Evolutionary conservation across 495 filamentous ascomycete genomes (phyloP), one percentile per base, ranked within the genome.

Genomic region (Penicillium parvum): DNA sequence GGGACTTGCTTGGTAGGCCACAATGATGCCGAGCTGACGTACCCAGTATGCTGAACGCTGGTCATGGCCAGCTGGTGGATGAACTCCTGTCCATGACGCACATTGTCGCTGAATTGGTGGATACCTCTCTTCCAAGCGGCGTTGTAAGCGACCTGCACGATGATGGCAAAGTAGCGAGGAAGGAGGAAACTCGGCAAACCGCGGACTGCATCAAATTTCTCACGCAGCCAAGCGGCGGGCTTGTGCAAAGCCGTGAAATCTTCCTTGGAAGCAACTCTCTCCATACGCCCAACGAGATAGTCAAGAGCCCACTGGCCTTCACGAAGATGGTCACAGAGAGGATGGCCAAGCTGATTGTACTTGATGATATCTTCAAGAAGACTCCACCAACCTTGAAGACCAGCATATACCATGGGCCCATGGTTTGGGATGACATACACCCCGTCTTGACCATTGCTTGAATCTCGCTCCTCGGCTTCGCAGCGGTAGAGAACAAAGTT

Each of bases 311-410:
- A 99, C 49, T 88, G 81, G 2, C 94, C 94, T 33, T 95, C 76
- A 11, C 94, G 82, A 12, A 99, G 75, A 61, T 99, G 86, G 50
- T 95, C 81, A 59, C 91, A 96, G 2, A 99, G 70, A 5, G 94
- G 86, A 58, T 97, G 94, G 5, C 85, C 92, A 7, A 99, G 77
- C 60, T 99, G 75, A 56, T 99, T 99, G 44, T 92, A 81, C 27
- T 72, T 76, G 64, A 96, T 87, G 48, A 97, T 81, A 45, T 85
- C 73, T 50, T 86, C 84, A 28, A 99, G 72, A 5, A 95, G 72
- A 60, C 89, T 96, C 92, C 90, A 96, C 92, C 92, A 99, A 10
- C 94, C 94, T 61, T 99, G 94, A 19, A 99, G 76, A 32, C 94
- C 94, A 43, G 94, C 90, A 63, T 99, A 99, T 12, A 96, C 87